Conservation (phyloP, 768 basidiomycete genomes). For the Phylloporus rhodoxanthus region DNA sequence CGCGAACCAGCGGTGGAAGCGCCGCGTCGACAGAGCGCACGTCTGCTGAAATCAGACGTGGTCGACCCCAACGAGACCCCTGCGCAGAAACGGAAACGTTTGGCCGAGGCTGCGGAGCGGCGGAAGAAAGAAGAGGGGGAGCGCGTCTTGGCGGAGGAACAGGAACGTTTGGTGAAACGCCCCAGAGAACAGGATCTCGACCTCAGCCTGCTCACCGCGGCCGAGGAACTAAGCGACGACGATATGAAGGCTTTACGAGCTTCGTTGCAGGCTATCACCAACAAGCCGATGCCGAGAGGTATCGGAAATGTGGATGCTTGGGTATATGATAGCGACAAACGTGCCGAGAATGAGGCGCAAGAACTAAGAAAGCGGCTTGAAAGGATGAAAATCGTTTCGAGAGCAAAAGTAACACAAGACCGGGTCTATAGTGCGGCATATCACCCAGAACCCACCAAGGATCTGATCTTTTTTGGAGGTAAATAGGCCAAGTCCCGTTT, state of each 20-base stretch:
- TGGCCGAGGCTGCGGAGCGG: conserved; percentile 54
- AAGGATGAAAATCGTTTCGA: conserved; percentile 57
- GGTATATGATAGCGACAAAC: conserved; percentile 42
- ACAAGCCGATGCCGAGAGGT: conserved; percentile 34
- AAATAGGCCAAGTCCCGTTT: neutral
- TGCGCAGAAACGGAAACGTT: conserved; percentile 56
- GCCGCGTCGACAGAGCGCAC: conserved; percentile 63
- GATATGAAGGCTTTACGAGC: conserved; percentile 44
- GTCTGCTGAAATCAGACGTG: conserved; percentile 42
- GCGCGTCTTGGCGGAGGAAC: conserved; percentile 55
- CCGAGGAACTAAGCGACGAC: conserved; percentile 42
- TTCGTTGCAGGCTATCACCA: conserved; percentile 38
- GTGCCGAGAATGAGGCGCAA: conserved; percentile 43
- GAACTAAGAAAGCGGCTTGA: conserved; percentile 51
- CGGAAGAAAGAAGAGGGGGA: conserved; percentile 60
- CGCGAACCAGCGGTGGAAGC: conserved; percentile 38
- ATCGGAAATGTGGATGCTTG: conserved; percentile 46
- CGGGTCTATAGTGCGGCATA: conserved; percentile 74
- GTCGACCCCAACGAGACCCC: conserved; percentile 62
- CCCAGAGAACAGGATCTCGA: conserved; percentile 66
- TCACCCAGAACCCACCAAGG: conserved; percentile 74
- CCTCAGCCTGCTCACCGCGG: conserved; percentile 44
- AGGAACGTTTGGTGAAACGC: conserved; percentile 53
- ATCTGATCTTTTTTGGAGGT: conserved; percentile 87
- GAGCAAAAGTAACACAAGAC: conserved; percentile 75